Conservation (phyloP, 345 rosid genomes). For the Eucalyptus victrix region DNA sequence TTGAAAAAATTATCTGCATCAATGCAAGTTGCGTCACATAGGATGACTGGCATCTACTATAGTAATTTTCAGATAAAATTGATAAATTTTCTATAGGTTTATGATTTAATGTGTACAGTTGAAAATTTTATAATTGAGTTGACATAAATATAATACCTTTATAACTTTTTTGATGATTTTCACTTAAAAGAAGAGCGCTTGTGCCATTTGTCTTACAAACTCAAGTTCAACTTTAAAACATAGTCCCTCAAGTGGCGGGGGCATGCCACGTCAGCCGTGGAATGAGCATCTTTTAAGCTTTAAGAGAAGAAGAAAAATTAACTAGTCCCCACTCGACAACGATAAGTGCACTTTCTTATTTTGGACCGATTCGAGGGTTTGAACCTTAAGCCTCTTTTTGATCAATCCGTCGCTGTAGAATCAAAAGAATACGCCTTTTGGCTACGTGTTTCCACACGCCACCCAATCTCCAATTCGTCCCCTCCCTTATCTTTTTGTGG, state of each 20-base stretch:
- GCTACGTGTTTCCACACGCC: neutral
- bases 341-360: neutral
- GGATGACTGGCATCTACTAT: rapidly evolving
- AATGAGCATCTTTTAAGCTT: neutral
- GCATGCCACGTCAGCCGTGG: too few species aligned
- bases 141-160: too few species aligned
- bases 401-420: neutral
- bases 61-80: too few species aligned
- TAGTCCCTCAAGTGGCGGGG: neutral
- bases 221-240: neutral
- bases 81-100: too few species aligned
- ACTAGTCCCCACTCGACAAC: neutral
- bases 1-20: too few species aligned
- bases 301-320: neutral
- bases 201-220: neutral
- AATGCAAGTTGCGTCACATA: too few species aligned
- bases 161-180: too few species aligned
- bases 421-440: neutral
- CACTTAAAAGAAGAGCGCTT: neutral
- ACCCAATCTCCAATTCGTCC: neutral
- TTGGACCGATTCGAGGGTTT: neutral
- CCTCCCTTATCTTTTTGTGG: neutral
- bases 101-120: too few species aligned
- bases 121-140: too few species aligned
- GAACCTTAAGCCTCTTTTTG: neutral